Conservation (phyloP, 2,329 filamentous ascomycete species). For the Hypoxylon sp. region DNA sequence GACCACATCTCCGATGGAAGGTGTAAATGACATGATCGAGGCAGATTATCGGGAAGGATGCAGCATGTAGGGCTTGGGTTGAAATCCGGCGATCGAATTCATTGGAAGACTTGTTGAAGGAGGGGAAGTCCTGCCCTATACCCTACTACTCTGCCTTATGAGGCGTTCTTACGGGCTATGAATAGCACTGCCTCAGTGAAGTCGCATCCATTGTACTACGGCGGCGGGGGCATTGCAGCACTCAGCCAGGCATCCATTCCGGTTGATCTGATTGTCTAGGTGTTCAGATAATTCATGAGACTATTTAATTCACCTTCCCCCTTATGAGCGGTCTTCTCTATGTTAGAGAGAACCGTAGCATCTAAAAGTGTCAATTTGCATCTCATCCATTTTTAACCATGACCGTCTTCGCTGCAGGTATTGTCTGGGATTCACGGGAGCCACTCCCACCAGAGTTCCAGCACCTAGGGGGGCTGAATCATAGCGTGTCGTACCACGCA, state of each 20-base stretch:
- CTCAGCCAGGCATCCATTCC: constrained; percentile 3
- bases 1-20: constrained; percentile 53
- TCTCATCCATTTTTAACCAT: constrained; percentile 4
- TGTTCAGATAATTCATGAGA: background rate
- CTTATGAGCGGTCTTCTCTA: background rate
- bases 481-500: background rate
- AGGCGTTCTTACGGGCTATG: constrained; percentile 3
- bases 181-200: background rate
- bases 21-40: constrained; percentile 47
- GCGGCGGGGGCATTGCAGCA: constrained; percentile 1
- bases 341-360: too few species aligned
- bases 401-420: constrained; percentile 42
- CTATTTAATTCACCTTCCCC: background rate
- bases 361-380: too few species aligned
- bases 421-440: constrained; percentile 49
- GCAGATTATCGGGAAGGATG: background rate
- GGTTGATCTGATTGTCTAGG: background rate
- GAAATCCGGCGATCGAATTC: background rate
- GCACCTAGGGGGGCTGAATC: background rate
- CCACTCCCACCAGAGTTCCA: constrained; percentile 42
- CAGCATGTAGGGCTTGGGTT: background rate
- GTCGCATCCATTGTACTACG: background rate
- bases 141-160: constrained; percentile 1
- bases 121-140: constrained; percentile 8
- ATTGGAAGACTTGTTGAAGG: background rate